Evolutionary conservation across 2,329 filamentous ascomycete species (phyloP).

Genomic region (Colletotrichum cordylinicola): DNA sequence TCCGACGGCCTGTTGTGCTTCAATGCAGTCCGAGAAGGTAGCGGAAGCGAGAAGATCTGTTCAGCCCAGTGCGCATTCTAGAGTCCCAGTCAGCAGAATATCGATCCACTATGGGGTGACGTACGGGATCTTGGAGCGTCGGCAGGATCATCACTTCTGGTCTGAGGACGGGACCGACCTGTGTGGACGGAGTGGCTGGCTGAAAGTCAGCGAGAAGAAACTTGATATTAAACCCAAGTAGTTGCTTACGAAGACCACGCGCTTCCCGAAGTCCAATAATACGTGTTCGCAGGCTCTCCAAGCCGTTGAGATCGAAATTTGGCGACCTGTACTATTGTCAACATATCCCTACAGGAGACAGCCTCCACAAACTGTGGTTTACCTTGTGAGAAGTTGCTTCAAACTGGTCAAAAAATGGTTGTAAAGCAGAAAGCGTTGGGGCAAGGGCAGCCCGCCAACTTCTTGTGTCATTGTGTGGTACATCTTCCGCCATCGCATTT

Average conservation of each 20-base stretch:
- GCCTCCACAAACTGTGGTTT: background rate
- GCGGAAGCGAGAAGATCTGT: conserved; percentile 61
- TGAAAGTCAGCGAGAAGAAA: background rate
- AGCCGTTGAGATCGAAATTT: conserved; percentile 59
- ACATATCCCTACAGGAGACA: background rate
- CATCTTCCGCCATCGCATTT: conserved; percentile 64
- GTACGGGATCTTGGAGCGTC: conserved; percentile 27
- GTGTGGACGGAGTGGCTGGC: conserved; percentile 40
- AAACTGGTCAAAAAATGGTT: conserved; percentile 59
- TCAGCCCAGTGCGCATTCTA: conserved; percentile 66
- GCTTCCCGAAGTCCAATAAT: conserved; percentile 58
- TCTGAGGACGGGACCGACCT: conserved; percentile 37
- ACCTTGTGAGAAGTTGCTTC: conserved; percentile 58
- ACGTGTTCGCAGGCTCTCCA: conserved; percentile 54
- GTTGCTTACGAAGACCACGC: conserved; percentile 55
- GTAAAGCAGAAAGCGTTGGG: conserved; percentile 60
- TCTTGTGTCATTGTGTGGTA: conserved; percentile 61
- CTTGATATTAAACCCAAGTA: background rate
- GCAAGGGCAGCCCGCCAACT: conserved; percentile 54
- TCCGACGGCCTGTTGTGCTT: conserved; percentile 44
- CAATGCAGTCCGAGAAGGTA: conserved; percentile 56
- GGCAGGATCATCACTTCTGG: conserved; percentile 34
- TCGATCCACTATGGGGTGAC: background rate
- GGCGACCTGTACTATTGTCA: conserved; percentile 42
- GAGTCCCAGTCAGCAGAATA: background rate